Evolutionary conservation across 2,329 filamentous ascomycete species (phyloP).

Genomic region (Zymoseptoria brevis): DNA sequence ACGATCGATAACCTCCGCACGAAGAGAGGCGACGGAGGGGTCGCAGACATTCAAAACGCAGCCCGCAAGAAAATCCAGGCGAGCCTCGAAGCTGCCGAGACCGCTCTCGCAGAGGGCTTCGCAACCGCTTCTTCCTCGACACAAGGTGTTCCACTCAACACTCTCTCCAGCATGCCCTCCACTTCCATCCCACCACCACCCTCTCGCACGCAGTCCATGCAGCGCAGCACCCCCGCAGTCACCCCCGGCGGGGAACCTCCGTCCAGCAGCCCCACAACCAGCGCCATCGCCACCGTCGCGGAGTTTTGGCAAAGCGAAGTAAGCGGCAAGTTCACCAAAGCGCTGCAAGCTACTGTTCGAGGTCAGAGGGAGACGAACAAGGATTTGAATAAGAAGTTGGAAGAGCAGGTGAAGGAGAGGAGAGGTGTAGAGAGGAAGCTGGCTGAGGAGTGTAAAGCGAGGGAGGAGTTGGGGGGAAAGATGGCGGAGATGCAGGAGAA

Average conservation of each 20-base stretch:
- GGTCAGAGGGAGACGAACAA: not conserved
- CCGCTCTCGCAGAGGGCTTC: not conserved
- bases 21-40: not conserved
- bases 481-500: not conserved
- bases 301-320: too few species aligned
- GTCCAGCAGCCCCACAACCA: not conserved
- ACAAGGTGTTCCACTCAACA: not conserved
- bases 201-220: not conserved
- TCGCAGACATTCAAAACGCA: not conserved
- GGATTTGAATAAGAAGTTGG: not conserved
- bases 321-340: too few species aligned
- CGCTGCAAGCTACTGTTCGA: too few species aligned
- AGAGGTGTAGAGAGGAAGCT: not conserved
- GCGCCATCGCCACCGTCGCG: not conserved
- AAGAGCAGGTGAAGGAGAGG: not conserved
- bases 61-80: not conserved
- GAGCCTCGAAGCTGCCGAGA: not conserved
- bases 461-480: not conserved
- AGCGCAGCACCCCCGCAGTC: not conserved
- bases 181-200: not conserved
- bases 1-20: not conserved
- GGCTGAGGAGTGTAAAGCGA: not conserved
- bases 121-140: not conserved
- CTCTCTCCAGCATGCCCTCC: not conserved
- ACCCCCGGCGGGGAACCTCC: not conserved